Base-by-base conservation (phyloP, 2,329 filamentous ascomycete species). In the Helotiales sp. region DNA sequence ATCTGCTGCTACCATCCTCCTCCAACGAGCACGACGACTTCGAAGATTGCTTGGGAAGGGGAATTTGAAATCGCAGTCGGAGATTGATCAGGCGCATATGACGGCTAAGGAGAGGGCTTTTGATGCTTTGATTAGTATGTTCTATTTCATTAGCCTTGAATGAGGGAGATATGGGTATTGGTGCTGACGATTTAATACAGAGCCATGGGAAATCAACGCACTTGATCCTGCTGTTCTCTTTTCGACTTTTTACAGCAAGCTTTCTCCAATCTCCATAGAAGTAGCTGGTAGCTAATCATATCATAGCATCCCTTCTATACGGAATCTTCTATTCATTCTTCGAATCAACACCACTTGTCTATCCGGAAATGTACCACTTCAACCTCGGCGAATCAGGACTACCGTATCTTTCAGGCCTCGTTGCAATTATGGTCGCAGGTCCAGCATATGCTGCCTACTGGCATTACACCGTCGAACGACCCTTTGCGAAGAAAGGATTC, bases 301-400 rank as follows among this genome's bases (percentile, higher is more conserved):
- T 25, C 22, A 25, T 12, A 44, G 40, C 79, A 5, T 79, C 77
- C 55, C 77, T 87, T 61, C 79, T 82, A 63, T 87, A 85, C 70
- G 81, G 75, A 54, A 84, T 82, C 67, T 83, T 82, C 75, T 83
- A 82, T 67, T 79, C 77, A 33, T 87, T 79, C 72, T 87, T 87
- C 67, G 84, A 87, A 67, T 79, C 79, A 17, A 87, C 87, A 70
- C 83, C 84, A 8, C 73, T 85, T n/a, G 82, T 87, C 59, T 88
- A 85, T 68, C 75, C 76, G 2, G 76, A 75, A 25, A 73, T 79
- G 63, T 88, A 88, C 70, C 68, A 72, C 66, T 85, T 88, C 78
- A 80, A 76, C 60, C 70, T 80, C 3, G 82, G 83, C 33, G 67
- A 83, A 59, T 71, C 80, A 55, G 82, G 83, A n/a, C 75, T 87